Conservation (phyloP, 2,329 filamentous ascomycete species). For the Aureobasidium sp. region DNA sequence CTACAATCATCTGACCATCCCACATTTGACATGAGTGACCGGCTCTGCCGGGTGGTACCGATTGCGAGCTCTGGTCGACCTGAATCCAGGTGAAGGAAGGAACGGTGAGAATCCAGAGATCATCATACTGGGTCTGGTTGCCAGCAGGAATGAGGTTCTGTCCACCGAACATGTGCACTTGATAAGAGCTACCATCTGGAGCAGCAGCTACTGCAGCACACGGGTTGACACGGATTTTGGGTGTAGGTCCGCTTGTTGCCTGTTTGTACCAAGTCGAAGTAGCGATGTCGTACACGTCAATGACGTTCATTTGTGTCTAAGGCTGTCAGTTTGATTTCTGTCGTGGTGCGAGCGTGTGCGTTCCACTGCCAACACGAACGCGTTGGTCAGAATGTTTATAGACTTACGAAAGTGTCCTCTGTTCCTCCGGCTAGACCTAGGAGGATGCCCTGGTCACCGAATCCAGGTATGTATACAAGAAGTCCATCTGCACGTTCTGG, state of each 20-base stretch:
- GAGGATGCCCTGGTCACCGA: conserved; percentile 67
- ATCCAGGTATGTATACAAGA: conserved; percentile 68
- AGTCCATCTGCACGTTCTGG: conserved; percentile 67
- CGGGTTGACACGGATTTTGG: conserved; percentile 53
- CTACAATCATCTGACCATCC: conserved; percentile 71
- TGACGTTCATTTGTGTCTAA: conserved; percentile 60
- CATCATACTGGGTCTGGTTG: conserved; percentile 55
- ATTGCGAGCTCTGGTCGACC: conserved; percentile 47
- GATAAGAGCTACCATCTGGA: conserved; percentile 58
- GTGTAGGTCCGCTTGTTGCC: conserved; percentile 53
- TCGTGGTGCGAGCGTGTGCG: not conserved
- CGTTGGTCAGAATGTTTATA: not conserved
- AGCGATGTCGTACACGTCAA: conserved; percentile 75
- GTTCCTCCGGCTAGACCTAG: conserved; percentile 71
- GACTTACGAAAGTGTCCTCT: conserved; percentile 55
- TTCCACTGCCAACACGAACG: not conserved
- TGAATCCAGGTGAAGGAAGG: conserved; percentile 76
- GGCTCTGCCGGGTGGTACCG: conserved; percentile 51
- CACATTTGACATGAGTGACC: conserved; percentile 73
- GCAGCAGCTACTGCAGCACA: conserved; percentile 70
- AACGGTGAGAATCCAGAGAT: conserved; percentile 73
- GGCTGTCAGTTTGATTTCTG: not conserved
- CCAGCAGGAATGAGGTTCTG: conserved; percentile 62
- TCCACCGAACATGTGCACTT: conserved; percentile 72
- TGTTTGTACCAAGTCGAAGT: conserved; percentile 67